Evolutionary conservation across 306 rosid species (phyloP), one percentile per base, ranked within the genome.

Genomic region (Canavalia ensiformis): DNA sequence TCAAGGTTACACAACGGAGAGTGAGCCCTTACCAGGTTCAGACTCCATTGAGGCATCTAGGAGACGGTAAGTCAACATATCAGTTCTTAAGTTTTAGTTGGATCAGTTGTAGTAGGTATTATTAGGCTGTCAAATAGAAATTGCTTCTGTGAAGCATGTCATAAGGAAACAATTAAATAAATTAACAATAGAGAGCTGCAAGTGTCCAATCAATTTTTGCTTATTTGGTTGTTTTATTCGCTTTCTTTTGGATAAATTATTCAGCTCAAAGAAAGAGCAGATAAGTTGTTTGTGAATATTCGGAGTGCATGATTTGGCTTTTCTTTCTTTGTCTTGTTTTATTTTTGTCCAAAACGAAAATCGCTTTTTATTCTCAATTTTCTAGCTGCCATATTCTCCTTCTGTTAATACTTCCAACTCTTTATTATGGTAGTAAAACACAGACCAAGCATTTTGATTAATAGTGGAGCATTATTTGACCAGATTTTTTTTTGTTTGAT

Each of bases 41-140:
- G 97, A 93, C 71, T 92, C 97, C 57, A 84, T 91, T 6, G 97
- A 93, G 83, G 96, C 96, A 77, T 84, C 97, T 8, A 82, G 97
- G 78, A 90, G 97, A 83, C 88, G 97, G 97, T 93, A 85, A 68
- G 39, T 31, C 57, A 13, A 37, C 42, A 41, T 29, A 13, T 2
- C 72, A 25, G 12, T 28, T 4, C 25, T 35, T 25, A 35, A 13
- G 28, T 56, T 56, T 60, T 64, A 28, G 34, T 62, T 25, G 4
- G 63, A 5, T 70, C 49, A 10, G 46, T 47, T 35, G 25, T 58
- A 49, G 25, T 58, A 49, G 51, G 35, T 59, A 31, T 54, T 63
- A 29, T 37, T 37, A 37, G 4, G 41, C 4, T 37, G 41, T 55
- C 49, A 31, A 39, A 29, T 10, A 57, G 82, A 75, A 47, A 57